phyloP scores from a whole-genome alignment of 176 grass and related monocot species.

The Triticum timopheevii region DNA sequence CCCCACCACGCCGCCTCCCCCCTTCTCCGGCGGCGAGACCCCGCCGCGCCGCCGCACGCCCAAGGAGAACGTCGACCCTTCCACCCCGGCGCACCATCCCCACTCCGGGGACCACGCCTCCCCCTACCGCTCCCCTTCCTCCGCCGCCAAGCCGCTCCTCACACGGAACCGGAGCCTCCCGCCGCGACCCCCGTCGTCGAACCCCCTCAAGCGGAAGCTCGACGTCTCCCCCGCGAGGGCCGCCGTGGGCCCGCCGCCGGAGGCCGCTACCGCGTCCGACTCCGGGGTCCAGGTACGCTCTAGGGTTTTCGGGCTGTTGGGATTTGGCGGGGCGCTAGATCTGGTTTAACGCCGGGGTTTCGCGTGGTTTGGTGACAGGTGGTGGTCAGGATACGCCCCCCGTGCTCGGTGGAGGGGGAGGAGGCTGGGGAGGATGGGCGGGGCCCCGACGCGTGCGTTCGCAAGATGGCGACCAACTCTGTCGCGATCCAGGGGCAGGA shows the following conservation, averaged over 20 bases:
- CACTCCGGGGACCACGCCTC: conserved; percentile 19
- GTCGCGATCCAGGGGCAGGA: conserved; percentile 68
- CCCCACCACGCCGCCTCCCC: conserved; percentile 48
- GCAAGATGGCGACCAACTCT: conserved; percentile 55
- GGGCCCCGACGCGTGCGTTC: conserved; percentile 36
- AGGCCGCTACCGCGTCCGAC: conserved; percentile 28
- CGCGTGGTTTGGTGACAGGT: conserved; percentile 46
- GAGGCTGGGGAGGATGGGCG: conserved; percentile 33
- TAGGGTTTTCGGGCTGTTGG: neutral
- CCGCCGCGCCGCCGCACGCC: conserved; percentile 43
- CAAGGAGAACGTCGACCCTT: conserved; percentile 47
- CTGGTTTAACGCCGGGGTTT: conserved; percentile 10
- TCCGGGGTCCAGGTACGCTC: conserved; percentile 54
- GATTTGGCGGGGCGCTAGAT: conserved; percentile 16
- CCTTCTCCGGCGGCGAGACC: conserved; percentile 28
- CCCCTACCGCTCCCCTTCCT: conserved; percentile 48
- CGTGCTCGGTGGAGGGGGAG: conserved; percentile 47
- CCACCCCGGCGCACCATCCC: conserved; percentile 34
- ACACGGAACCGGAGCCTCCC: conserved; percentile 55
- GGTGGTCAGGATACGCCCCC: conserved; percentile 78
- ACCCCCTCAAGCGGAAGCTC: conserved; percentile 77
- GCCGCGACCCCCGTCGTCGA: conserved; percentile 40
- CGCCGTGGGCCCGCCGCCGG: conserved; percentile 18
- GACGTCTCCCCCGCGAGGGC: conserved; percentile 40
- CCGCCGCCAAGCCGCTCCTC: conserved; percentile 35